Percentiles rank a stretch among this genome's conserved stretches.
These are phyloP conservation scores for Russula sp. DNA, from an alignment of 768 basidiomycete species.

Conservation along the genomic window DNA sequence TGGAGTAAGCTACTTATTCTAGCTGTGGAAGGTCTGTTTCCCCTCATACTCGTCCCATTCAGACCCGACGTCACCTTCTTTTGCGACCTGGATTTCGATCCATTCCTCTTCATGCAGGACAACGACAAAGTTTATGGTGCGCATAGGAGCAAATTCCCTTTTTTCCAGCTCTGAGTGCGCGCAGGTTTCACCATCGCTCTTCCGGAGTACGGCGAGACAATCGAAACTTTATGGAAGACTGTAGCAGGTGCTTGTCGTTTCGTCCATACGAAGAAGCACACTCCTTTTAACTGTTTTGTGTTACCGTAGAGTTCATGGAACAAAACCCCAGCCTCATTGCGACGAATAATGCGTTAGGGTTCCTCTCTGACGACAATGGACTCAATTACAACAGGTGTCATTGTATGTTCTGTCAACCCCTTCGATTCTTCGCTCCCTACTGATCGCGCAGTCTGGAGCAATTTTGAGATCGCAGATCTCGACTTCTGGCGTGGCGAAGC, in stretches of 20 bases:
- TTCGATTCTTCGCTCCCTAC: neutral
- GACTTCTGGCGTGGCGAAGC: constrained; percentile 51
- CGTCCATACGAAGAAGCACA: neutral
- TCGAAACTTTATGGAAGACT: constrained; percentile 64
- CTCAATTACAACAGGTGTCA: constrained; percentile 53
- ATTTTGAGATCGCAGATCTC: constrained; percentile 57
- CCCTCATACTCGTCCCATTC: neutral
- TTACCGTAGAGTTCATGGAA: constrained; percentile 40
- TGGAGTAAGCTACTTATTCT: constrained; percentile 35
- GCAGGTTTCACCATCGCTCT: constrained; percentile 63
- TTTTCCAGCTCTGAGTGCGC: constrained; percentile 18
- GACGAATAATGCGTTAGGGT: constrained; percentile 46
- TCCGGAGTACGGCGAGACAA: constrained; percentile 69
- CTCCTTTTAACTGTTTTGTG: neutral
- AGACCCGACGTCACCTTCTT: constrained; percentile 51
- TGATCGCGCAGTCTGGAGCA: constrained; percentile 46
- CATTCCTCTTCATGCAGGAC: constrained; percentile 52
- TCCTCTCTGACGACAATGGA: constrained; percentile 49
- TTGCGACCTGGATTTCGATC: constrained; percentile 51
- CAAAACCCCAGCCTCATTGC: constrained; percentile 41
- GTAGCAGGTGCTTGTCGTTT: constrained; percentile 45
- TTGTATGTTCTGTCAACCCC: constrained; percentile 28
- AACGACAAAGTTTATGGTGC: constrained; percentile 47
- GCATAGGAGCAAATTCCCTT: neutral
- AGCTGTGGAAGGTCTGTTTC: neutral